A percentile compares a stretch with the other conserved stretches of the same genome.
These are phyloP conservation scores for Picea mariana DNA, from an alignment of 83 land plant species.

Conservation along the genomic window DNA sequence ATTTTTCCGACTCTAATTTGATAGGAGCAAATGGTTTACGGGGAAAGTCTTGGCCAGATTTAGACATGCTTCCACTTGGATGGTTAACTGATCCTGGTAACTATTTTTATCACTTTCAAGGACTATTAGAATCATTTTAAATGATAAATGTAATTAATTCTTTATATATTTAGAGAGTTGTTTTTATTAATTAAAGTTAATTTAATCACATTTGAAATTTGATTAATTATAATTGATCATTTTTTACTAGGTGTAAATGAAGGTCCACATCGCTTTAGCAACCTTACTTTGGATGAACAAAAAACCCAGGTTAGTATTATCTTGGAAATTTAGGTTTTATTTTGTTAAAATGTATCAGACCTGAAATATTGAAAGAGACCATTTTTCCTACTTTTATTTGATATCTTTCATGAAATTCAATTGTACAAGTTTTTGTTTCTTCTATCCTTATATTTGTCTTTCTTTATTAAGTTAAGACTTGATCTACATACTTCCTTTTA, in stretches of 20 bases:
- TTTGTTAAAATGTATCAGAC: background rate
- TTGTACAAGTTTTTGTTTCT: too few species aligned
- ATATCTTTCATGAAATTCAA: too few species aligned
- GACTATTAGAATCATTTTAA: background rate
- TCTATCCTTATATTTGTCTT: too few species aligned
- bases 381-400: too few species aligned
- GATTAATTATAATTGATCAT: background rate
- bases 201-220: too few species aligned
- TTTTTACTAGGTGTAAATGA: slow-evolving; percentile 17
- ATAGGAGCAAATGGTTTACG: slow-evolving; percentile 69
- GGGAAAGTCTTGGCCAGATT: slow-evolving; percentile 97
- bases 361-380: too few species aligned
- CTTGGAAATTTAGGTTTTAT: background rate
- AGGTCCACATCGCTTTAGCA: slow-evolving; percentile 73
- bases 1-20: slow-evolving; percentile 69
- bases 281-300: slow-evolving; percentile 73
- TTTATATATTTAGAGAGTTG: background rate
- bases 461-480: background rate
- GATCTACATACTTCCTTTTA: background rate
- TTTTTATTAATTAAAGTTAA: too few species aligned
- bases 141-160: background rate
- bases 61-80: slow-evolving; percentile 96
- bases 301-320: slow-evolving; percentile 60
- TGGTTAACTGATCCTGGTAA: slow-evolving; percentile 88
- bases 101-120: background rate